These are phyloP conservation scores for Claviceps paspali DNA, from an alignment of 2,329 filamentous ascomycete species.

Conservation along the genomic window DNA sequence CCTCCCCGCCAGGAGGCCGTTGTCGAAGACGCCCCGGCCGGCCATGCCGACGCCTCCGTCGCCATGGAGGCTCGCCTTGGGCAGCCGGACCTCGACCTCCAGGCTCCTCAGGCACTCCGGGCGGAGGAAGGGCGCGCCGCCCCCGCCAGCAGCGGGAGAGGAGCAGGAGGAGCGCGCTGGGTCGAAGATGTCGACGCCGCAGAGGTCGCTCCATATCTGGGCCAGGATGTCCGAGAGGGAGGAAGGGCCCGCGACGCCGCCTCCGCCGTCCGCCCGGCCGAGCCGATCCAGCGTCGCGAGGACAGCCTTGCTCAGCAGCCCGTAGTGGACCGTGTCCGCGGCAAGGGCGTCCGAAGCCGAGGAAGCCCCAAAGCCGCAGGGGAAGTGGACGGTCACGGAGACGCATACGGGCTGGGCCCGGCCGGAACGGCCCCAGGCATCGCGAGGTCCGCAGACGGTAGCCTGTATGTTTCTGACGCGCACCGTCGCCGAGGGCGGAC, in stretches of 20 bases:
- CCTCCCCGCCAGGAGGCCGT: constrained; percentile 11
- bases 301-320: constrained; percentile 51
- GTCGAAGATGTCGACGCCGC: constrained; percentile 11
- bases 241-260: too few species aligned
- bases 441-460: constrained; percentile 38
- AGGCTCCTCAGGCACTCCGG: constrained; percentile 26
- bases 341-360: constrained; percentile 45
- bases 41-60: constrained; percentile 41
- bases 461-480: constrained; percentile 47
- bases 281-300: constrained; percentile 28
- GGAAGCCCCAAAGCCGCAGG: constrained; percentile 38
- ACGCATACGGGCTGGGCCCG: constrained; percentile 48
- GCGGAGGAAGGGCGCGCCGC: constrained; percentile 16
- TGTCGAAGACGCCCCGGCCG: constrained; percentile 25
- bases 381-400: constrained; percentile 43
- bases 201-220: constrained; percentile 18
- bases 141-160: too few species aligned
- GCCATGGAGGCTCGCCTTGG: constrained; percentile 55
- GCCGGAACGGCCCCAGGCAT: constrained; percentile 50
- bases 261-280: not conserved
- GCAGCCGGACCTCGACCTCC: constrained; percentile 39
- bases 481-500: constrained; percentile 30
- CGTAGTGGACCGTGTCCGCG: constrained; percentile 63
- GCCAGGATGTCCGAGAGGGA: constrained; percentile 16
- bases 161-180: too few species aligned